phyloP scores from a whole-genome alignment of 148 eudicot species.

The Selenicereus undatus region DNA sequence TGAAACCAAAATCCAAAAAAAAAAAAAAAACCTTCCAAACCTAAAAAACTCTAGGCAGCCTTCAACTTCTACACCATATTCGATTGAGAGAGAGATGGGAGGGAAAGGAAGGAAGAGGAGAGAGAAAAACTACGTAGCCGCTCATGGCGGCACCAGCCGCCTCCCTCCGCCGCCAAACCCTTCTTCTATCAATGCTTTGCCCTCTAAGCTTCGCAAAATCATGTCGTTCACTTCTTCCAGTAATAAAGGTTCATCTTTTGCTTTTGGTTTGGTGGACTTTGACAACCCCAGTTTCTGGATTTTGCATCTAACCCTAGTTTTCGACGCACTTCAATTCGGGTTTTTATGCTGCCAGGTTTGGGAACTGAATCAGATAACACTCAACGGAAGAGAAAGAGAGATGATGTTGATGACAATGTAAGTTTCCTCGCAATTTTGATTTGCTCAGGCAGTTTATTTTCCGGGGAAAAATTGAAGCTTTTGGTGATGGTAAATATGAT shows the following conservation, averaged over 20 bases:
- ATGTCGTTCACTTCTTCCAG: constrained; percentile 31
- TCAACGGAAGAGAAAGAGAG: constrained; percentile 21
- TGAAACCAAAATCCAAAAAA: too few species aligned
- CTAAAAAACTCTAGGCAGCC: too few species aligned
- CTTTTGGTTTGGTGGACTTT: background rate
- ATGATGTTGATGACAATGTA: constrained; percentile 14
- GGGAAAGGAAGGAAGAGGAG: constrained; percentile 73
- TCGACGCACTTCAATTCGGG: background rate
- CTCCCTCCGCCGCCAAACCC: constrained; percentile 75
- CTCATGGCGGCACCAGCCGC: constrained; percentile 62
- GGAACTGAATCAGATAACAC: background rate
- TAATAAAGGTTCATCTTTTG: constrained; percentile 16
- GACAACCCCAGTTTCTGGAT: background rate
- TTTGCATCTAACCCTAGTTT: background rate
- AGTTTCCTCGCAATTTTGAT: background rate
- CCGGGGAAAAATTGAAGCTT: background rate
- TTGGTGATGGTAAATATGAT: background rate
- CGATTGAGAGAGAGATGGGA: constrained; percentile 38
- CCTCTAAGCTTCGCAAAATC: constrained; percentile 72
- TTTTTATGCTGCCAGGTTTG: background rate
- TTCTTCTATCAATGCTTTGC: constrained; percentile 61
- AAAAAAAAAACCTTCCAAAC: too few species aligned
- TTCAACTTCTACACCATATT: too few species aligned
- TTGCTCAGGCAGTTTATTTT: background rate
- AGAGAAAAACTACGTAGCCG: constrained; percentile 79